phyloP scores from a whole-genome alignment of 768 basidiomycete species.

The Serendipita sp. region DNA sequence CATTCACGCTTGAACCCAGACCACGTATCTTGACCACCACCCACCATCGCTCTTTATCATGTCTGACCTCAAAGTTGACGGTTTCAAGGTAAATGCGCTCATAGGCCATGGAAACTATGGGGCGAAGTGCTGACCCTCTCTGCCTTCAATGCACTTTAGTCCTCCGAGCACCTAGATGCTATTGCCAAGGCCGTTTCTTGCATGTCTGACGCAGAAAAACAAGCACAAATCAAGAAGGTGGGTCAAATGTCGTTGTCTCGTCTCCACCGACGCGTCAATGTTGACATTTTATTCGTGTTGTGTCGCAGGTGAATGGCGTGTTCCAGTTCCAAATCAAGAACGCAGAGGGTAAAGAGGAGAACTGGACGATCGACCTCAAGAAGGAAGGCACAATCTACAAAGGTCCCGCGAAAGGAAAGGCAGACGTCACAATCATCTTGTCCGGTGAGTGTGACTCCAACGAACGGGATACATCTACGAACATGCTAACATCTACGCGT shows the following conservation, averaged over 20 bases:
- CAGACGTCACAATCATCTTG: constrained; percentile 70
- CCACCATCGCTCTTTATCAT: constrained; percentile 23
- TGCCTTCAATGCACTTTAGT: constrained; percentile 22
- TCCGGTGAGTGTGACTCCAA: constrained; percentile 21
- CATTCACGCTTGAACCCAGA: neutral
- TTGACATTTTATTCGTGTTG: neutral
- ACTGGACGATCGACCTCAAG: constrained; percentile 92
- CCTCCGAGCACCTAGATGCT: constrained; percentile 46
- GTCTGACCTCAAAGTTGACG: constrained; percentile 56
- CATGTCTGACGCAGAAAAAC: constrained; percentile 46
- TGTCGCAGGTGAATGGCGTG: constrained; percentile 60
- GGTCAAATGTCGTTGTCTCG: constrained; percentile 2
- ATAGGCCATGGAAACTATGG: neutral
- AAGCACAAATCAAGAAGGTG: constrained; percentile 62
- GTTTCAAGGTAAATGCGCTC: constrained; percentile 43
- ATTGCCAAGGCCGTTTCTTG: constrained; percentile 37
- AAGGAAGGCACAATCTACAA: constrained; percentile 61
- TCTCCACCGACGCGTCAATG: neutral
- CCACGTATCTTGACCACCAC: neutral
- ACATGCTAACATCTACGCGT: neutral
- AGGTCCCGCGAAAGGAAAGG: constrained; percentile 53
- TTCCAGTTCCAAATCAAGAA: constrained; percentile 77
- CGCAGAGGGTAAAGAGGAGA: constrained; percentile 46
- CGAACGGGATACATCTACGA: neutral
- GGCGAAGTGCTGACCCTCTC: neutral